A percentile compares a stretch with the other conserved stretches of the same genome.
phyloP scores from a whole-genome alignment of 208 protist species.

The Endotrypanum monterogeii region DNA sequence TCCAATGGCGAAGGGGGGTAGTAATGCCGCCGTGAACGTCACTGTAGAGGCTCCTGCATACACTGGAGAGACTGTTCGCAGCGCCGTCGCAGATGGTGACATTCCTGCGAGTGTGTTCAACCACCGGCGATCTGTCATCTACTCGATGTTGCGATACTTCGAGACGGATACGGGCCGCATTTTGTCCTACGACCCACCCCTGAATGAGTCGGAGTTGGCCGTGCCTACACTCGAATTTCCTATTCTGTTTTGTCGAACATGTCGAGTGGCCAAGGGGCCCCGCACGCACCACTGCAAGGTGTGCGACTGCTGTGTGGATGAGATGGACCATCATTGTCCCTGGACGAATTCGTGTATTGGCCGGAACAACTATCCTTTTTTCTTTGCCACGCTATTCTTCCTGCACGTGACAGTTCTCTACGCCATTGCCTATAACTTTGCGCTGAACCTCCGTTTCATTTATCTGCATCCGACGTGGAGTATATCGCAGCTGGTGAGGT shows the following conservation, averaged over 20 bases:
- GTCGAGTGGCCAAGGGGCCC: constrained; percentile 45
- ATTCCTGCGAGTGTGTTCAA: constrained; percentile 30
- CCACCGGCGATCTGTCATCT: constrained; percentile 29
- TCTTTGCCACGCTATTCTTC: constrained; percentile 38
- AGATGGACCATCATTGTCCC: constrained; percentile 68
- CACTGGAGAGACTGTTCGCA: constrained; percentile 19
- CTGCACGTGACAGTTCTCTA: constrained; percentile 48
- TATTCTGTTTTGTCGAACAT: constrained; percentile 57
- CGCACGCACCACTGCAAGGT: constrained; percentile 65
- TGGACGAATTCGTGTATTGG: constrained; percentile 75
- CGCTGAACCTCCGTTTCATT: constrained; percentile 30
- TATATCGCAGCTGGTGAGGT: constrained; percentile 14
- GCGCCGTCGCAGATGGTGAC: constrained; percentile 25
- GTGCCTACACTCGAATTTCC: constrained; percentile 43
- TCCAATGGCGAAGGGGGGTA: not conserved
- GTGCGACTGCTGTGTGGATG: constrained; percentile 67
- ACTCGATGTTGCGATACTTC: constrained; percentile 44
- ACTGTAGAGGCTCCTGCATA: not conserved
- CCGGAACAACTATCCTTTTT: constrained; percentile 61
- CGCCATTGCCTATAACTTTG: constrained; percentile 39
- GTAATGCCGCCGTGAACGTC: too few species aligned
- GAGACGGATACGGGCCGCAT: constrained; percentile 37
- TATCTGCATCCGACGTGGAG: constrained; percentile 25
- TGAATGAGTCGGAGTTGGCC: constrained; percentile 31
- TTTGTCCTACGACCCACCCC: constrained; percentile 30